Conservation (phyloP, 129 eudicot species). For the Rutidosis leptorrhynchoides region DNA sequence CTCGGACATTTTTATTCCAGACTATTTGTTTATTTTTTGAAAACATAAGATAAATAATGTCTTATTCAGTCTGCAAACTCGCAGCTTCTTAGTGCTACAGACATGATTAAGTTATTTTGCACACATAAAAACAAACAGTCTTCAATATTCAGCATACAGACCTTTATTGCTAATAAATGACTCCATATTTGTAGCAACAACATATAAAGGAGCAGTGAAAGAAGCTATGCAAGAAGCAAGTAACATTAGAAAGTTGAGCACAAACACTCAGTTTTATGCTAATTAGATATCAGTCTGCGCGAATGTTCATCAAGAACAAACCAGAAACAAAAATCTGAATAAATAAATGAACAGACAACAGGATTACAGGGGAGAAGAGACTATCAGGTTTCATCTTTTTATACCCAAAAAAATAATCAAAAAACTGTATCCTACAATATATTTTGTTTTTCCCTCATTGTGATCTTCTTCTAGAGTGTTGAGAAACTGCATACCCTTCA, state of each 20-base stretch:
- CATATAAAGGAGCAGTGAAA: not conserved
- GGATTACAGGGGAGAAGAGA: slow-evolving; percentile 8
- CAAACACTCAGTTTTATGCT: slow-evolving; percentile 16
- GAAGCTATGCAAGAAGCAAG: slow-evolving; percentile 12
- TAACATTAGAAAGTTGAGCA: slow-evolving; percentile 9
- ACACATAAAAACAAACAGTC: no score
- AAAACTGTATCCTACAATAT: slow-evolving; percentile 52
- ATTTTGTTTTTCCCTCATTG: slow-evolving; percentile 35
- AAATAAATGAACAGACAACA: slow-evolving; percentile 24
- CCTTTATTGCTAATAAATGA: no score
- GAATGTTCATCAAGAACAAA: slow-evolving; percentile 26
- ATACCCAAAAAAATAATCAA: slow-evolving; percentile 41
- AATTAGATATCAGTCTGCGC: slow-evolving; percentile 24
- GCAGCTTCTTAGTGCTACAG: no score
- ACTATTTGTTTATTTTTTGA: no score
- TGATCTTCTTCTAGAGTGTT: slow-evolving; percentile 61
- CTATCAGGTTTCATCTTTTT: slow-evolving; percentile 16
- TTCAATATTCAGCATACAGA: no score
- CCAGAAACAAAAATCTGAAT: slow-evolving; percentile 22
- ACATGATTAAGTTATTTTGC: no score
- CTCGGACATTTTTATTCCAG: no score
- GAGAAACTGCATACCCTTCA: slow-evolving; percentile 58
- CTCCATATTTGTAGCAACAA: not conserved
- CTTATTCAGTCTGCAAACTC: no score
- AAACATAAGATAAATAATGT: no score